Conservation (phyloP, 1,284 basidiomycete species). For the Phellinidium pouzarii region DNA sequence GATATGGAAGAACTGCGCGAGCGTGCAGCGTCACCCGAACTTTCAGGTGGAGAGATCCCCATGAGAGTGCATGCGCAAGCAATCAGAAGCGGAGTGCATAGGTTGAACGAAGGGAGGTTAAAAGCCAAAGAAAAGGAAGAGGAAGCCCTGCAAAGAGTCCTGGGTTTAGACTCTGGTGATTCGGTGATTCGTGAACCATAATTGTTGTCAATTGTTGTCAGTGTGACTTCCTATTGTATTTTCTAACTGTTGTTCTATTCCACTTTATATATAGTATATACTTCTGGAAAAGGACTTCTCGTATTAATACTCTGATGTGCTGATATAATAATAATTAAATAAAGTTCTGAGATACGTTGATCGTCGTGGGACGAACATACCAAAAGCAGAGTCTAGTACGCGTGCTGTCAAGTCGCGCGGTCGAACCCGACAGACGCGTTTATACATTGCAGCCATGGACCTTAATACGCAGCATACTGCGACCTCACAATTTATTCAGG, state of each 20-base stretch:
- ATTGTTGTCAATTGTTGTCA: not conserved
- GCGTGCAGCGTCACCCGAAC: slow-evolving; percentile 55
- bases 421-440: no score
- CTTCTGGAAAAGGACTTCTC: no score
- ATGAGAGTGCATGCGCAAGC: slow-evolving; percentile 66
- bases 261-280: no score
- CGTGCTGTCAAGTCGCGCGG: not conserved
- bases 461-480: slow-evolving; percentile 45
- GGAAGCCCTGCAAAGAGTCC: slow-evolving; percentile 26
- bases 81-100: slow-evolving; percentile 54
- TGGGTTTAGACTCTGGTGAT: slow-evolving; percentile 20
- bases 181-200: not conserved
- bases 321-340: no score
- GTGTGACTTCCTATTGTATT: not conserved
- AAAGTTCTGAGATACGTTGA: not conserved
- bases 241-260: not conserved
- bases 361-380: not conserved
- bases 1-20: slow-evolving; percentile 71
- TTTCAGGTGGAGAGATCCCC: slow-evolving; percentile 51
- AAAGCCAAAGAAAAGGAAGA: slow-evolving; percentile 32
- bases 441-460: slow-evolving; percentile 7
- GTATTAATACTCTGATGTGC: not conserved
- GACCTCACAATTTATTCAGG: slow-evolving; percentile 69
- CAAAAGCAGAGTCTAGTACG: not conserved
- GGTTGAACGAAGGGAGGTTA: slow-evolving; percentile 50